Percentiles rank a stretch among this genome's conserved stretches.
Evolutionary conservation across 2,329 filamentous ascomycete species (phyloP).

Genomic region (Ophiostoma perfectum): DNA sequence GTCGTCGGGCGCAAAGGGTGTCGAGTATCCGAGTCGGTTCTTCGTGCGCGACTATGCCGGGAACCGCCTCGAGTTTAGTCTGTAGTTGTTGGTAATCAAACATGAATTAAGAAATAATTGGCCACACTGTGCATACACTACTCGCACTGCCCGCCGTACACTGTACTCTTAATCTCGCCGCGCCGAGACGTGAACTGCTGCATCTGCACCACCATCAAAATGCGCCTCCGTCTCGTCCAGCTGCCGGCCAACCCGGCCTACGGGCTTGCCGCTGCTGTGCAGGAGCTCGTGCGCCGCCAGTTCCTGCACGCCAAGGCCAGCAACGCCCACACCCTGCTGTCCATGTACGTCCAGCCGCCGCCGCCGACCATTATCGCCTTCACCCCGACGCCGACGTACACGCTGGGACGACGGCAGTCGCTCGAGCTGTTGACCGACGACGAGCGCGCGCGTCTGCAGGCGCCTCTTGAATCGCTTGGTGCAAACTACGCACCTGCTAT

Average conservation of each 20-base stretch:
- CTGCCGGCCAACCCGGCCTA: slow-evolving; percentile 37
- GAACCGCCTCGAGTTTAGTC: slow-evolving; percentile 49
- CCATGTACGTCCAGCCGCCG: slow-evolving; percentile 39
- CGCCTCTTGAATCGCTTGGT: slow-evolving; percentile 35
- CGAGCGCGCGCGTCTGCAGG: slow-evolving; percentile 43
- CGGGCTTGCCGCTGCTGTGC: slow-evolving; percentile 36
- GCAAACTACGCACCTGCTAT: slow-evolving; percentile 51
- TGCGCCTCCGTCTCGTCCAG: slow-evolving; percentile 38
- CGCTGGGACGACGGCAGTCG: slow-evolving; percentile 76
- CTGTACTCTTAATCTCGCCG: not conserved
- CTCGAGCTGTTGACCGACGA: slow-evolving; percentile 39
- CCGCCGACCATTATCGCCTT: slow-evolving; percentile 74
- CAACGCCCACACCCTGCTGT: slow-evolving; percentile 14
- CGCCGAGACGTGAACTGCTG: not conserved
- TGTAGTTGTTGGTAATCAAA: slow-evolving; percentile 31
- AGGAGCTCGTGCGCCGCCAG: slow-evolving; percentile 38
- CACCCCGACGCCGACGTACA: slow-evolving; percentile 77
- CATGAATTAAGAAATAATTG: not conserved
- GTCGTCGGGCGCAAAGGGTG: slow-evolving; percentile 42
- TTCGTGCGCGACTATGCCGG: slow-evolving; percentile 56
- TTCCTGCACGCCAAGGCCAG: slow-evolving; percentile 55
- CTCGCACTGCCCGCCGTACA: not conserved
- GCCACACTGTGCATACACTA: not conserved
- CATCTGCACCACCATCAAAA: slow-evolving; percentile 5
- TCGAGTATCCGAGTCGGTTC: slow-evolving; percentile 57